phyloP scores from a whole-genome alignment of 345 rosid genomes.

The Pistacia vera region DNA sequence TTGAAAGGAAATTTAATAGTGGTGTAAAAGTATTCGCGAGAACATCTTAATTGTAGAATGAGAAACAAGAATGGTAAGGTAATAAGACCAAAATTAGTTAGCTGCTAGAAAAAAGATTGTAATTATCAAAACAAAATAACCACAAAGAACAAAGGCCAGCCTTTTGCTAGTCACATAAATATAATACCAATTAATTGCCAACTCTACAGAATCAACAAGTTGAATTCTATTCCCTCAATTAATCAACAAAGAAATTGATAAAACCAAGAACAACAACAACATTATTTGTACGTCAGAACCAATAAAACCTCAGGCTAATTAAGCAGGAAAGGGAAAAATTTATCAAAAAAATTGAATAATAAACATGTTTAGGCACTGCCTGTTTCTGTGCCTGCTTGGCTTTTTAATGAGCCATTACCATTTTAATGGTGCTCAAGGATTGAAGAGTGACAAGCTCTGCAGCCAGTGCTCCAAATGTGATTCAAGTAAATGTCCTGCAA shows the following conservation, averaged over 20 bases:
- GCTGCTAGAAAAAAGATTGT: neutral
- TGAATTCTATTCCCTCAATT: neutral
- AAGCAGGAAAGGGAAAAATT: neutral
- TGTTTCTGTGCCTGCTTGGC: slow-evolving; percentile 15
- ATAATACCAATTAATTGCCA: neutral
- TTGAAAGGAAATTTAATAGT: too few species aligned
- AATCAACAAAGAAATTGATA: slow-evolving; percentile 14
- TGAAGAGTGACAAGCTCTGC: slow-evolving; percentile 43
- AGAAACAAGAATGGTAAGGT: neutral
- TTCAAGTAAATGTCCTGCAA: slow-evolving; percentile 37
- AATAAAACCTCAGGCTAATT: too few species aligned
- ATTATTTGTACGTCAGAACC: too few species aligned
- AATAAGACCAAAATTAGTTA: neutral
- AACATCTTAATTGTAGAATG: neutral
- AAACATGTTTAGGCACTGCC: slow-evolving; percentile 14
- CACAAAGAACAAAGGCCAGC: slow-evolving; percentile 2
- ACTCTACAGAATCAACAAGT: slow-evolving; percentile 7
- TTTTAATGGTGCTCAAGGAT: neutral
- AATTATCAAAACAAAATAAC: neutral
- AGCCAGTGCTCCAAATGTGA: slow-evolving; percentile 40
- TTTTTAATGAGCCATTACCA: neutral
- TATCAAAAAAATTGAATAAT: neutral
- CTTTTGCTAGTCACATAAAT: neutral
- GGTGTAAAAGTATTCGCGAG: too few species aligned
- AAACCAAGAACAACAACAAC: slow-evolving; percentile 6